phyloP scores from a whole-genome alignment of 805 yeast genomes.

The Pichia occidentalis region DNA sequence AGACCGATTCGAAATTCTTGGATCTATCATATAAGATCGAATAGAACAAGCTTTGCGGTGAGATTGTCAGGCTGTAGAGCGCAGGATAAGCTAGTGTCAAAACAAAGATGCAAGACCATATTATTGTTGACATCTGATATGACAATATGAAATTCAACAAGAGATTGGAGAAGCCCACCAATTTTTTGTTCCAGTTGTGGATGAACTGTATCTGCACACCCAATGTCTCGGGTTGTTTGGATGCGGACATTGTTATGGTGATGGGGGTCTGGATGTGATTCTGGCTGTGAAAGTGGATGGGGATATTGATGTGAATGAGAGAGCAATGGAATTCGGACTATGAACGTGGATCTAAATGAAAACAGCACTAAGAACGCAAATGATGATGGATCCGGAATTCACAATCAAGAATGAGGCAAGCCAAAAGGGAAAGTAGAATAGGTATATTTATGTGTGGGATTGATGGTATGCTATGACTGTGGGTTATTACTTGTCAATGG shows the following conservation, averaged over 20 bases:
- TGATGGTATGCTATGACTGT: too few relatives aligned
- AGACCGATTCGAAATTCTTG: neutral
- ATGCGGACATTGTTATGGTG: too few relatives aligned
- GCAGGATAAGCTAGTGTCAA: constrained; percentile 5
- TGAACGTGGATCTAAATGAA: too few relatives aligned
- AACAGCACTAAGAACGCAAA: too few relatives aligned
- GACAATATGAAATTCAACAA: neutral
- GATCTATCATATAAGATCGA: neutral
- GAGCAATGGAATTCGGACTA: too few relatives aligned
- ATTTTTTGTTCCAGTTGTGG: constrained; percentile 5
- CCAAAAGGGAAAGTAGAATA: too few relatives aligned
- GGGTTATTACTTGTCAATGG: too few relatives aligned
- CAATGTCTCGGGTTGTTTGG: too few relatives aligned
- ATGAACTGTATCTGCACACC: too few relatives aligned
- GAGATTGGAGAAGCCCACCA: neutral
- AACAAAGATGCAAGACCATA: neutral
- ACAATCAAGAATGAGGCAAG: too few relatives aligned
- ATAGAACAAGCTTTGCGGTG: neutral
- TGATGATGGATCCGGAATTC: too few relatives aligned
- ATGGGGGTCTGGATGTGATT: neutral
- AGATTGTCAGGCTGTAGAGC: neutral
- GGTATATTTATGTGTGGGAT: too few relatives aligned
- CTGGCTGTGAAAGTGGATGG: neutral
- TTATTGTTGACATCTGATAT: constrained; percentile 1
- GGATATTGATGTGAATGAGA: neutral